phyloP scores from a whole-genome alignment of 768 basidiomycete species.

The Russula sp. region DNA sequence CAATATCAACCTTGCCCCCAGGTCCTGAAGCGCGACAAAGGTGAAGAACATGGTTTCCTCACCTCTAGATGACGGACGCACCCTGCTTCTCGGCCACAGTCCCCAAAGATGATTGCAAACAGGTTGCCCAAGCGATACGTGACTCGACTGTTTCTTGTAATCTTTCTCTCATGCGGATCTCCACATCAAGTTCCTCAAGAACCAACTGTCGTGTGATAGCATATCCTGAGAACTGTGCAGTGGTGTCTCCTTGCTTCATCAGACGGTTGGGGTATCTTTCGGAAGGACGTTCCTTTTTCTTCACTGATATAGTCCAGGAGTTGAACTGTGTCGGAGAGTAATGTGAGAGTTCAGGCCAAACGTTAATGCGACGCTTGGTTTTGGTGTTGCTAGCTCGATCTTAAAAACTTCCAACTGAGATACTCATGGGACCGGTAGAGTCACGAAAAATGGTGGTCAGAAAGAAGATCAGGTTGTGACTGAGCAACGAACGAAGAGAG shows the following conservation, averaged over 20 bases:
- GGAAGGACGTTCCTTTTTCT: neutral
- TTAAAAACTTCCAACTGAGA: neutral
- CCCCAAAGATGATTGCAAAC: constrained; percentile 32
- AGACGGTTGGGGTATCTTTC: neutral
- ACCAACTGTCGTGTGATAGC: constrained; percentile 23
- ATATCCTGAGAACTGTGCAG: neutral
- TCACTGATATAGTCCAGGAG: neutral
- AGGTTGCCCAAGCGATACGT: constrained; percentile 41
- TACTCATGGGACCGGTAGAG: too few species aligned
- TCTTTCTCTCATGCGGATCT: constrained; percentile 37
- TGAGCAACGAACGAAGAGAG: neutral
- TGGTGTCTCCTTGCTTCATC: neutral
- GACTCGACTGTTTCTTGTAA: constrained; percentile 37
- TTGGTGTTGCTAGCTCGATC: neutral
- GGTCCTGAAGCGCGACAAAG: neutral
- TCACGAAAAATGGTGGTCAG: too few species aligned
- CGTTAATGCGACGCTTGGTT: neutral
- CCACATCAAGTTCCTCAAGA: constrained; percentile 38
- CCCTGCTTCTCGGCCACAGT: neutral
- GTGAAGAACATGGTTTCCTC: neutral
- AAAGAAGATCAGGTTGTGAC: too few species aligned
- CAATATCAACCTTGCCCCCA: neutral
- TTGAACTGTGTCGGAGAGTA: neutral
- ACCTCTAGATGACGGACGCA: neutral
- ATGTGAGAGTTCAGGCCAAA: neutral